phyloP scores from a whole-genome alignment of 2,329 filamentous ascomycete genomes.

The Pseudogymnoascus sp. region DNA sequence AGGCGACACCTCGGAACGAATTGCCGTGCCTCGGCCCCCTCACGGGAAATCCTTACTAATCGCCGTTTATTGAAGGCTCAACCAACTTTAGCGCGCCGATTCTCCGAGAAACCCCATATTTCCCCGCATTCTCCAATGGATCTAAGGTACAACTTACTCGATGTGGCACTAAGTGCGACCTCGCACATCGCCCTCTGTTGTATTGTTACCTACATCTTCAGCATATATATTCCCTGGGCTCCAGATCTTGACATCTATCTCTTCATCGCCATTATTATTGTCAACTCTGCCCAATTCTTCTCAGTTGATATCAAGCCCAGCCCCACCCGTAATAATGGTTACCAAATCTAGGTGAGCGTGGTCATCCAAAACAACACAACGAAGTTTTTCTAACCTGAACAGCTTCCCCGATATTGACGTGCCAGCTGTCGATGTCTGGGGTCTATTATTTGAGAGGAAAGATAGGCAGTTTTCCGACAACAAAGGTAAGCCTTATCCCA shows the following conservation, averaged over 20 bases:
- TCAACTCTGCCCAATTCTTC: conserved; percentile 25
- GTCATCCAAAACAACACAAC: neutral
- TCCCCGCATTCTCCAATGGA: neutral
- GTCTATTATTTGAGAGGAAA: conserved; percentile 64
- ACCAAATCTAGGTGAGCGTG: conserved; percentile 2
- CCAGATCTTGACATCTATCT: conserved; percentile 21
- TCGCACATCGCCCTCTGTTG: conserved; percentile 17
- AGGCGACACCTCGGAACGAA: neutral
- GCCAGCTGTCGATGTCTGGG: conserved; percentile 70
- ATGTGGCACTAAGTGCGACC: conserved; percentile 13
- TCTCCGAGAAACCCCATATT: neutral
- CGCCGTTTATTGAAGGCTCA: neutral
- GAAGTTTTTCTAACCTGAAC: neutral
- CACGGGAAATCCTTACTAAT: neutral
- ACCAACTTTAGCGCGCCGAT: conserved; percentile 3
- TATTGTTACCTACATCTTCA: conserved; percentile 16
- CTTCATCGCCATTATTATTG: conserved; percentile 19
- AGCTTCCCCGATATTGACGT: conserved; percentile 56
- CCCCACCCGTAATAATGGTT: conserved; percentile 9
- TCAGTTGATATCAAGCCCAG: neutral
- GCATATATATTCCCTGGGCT: conserved; percentile 21
- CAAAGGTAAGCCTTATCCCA: conserved; percentile 47
- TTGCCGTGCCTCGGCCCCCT: conserved; percentile 7
- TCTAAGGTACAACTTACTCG: conserved; percentile 12
- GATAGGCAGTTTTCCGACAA: conserved; percentile 59